Conservation (phyloP, 306 rosid genomes). For the Inga oerstediana region DNA sequence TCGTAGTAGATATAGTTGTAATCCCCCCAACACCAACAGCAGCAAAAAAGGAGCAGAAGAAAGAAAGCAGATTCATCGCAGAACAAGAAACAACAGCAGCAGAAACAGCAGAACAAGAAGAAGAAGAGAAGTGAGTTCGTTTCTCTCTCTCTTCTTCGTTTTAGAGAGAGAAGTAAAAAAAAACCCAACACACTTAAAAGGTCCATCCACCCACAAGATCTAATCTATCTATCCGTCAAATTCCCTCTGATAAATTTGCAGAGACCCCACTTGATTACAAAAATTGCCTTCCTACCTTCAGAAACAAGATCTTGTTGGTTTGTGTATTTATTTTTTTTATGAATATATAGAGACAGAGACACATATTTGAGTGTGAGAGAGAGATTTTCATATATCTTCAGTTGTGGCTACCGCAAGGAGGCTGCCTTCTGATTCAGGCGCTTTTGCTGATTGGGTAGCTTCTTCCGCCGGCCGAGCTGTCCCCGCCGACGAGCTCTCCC, state of each 20-base stretch:
- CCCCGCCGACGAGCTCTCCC: constrained; percentile 79
- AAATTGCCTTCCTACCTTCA: constrained; percentile 16
- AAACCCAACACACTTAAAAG: not conserved
- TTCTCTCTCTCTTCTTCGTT: not conserved
- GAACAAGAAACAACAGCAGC: not conserved
- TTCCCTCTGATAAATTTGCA: constrained; percentile 52
- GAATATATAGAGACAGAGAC: not conserved
- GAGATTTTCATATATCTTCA: constrained; percentile 3
- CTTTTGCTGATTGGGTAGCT: constrained; percentile 91
- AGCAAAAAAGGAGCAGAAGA: constrained; percentile 17
- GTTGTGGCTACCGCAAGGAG: constrained; percentile 99
- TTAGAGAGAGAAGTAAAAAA: not conserved
- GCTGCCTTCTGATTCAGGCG: constrained; percentile 89
- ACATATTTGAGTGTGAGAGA: too few species aligned
- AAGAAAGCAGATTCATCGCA: not conserved
- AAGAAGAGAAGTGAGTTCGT: not conserved
- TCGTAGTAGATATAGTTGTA: constrained; percentile 28
- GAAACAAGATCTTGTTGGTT: not conserved
- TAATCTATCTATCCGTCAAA: constrained; percentile 12
- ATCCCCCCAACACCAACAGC: constrained; percentile 15
- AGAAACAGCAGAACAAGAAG: not conserved
- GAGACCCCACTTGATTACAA: constrained; percentile 49
- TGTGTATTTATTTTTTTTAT: not conserved
- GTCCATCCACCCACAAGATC: constrained; percentile 30
- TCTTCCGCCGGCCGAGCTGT: constrained; percentile 48